These are phyloP conservation scores for Ophiostoma ulmi DNA, from an alignment of 2,329 filamentous ascomycete species.

Conservation along the genomic window DNA sequence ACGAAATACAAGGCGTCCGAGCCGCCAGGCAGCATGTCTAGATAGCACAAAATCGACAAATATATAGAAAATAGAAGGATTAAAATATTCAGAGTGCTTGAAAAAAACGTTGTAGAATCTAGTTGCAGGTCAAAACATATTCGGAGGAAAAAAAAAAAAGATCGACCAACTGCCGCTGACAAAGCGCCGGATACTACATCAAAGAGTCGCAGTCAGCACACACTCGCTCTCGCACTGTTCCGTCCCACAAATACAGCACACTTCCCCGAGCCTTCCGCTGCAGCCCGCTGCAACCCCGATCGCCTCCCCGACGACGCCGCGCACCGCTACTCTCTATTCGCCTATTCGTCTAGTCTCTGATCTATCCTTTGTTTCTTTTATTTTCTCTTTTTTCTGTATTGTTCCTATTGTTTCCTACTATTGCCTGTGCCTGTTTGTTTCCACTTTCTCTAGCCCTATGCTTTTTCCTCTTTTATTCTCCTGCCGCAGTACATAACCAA, in stretches of 20 bases:
- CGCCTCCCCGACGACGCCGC: constrained; percentile 18
- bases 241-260: neutral
- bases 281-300: constrained; percentile 12
- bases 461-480: constrained; percentile 1
- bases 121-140: too few relatives aligned
- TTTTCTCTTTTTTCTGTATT: neutral
- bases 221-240: neutral
- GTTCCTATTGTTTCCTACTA: neutral
- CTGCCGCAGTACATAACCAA: neutral
- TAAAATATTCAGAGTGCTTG: too few relatives aligned
- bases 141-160: neutral
- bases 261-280: constrained; percentile 22
- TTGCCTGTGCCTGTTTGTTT: neutral
- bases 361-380: neutral
- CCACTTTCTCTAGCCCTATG: neutral
- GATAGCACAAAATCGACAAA: neutral
- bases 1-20: constrained; percentile 1
- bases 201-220: neutral
- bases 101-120: too few relatives aligned
- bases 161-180: neutral
- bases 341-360: neutral
- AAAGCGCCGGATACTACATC: neutral
- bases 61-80: too few relatives aligned
- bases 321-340: constrained; percentile 11
- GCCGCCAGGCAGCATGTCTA: neutral